Conservation (phyloP, 345 rosid species). For the Excoecaria cochinchinensis region DNA sequence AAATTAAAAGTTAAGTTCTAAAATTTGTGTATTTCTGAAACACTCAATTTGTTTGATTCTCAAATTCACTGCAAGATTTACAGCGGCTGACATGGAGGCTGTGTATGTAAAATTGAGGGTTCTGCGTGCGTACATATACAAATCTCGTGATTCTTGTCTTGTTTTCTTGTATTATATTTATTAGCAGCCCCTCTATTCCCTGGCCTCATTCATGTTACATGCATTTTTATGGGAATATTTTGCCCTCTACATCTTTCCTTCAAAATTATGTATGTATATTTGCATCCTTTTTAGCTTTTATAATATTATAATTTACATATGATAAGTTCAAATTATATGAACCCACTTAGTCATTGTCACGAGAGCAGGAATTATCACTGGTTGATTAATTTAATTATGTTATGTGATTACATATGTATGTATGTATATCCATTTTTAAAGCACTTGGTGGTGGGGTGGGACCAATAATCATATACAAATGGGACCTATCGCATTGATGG, state of each 20-base stretch:
- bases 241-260: conserved; percentile 14
- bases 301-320: neutral
- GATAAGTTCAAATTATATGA: neutral
- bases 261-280: neutral
- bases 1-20: conserved; percentile 24
- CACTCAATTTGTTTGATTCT: conserved; percentile 9
- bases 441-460: conserved; percentile 21
- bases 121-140: conserved; percentile 22
- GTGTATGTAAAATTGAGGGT: conserved; percentile 25
- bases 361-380: neutral
- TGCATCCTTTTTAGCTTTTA: neutral
- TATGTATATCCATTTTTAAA: conserved; percentile 11
- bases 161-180: conserved; percentile 25
- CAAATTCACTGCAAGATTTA: conserved; percentile 30
- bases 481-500: conserved; percentile 33
- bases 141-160: conserved; percentile 56
- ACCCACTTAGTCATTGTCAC: conserved; percentile 9
- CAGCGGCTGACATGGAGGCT: conserved; percentile 60
- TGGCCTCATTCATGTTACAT: conserved; percentile 19
- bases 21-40: conserved; percentile 14
- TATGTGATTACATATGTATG: neutral
- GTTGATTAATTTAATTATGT: conserved; percentile 24
- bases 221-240: conserved; percentile 28
- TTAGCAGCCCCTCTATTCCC: conserved; percentile 12
- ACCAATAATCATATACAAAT: conserved; percentile 14